A percentile compares a stretch with the other conserved stretches of the same genome.
phyloP scores from a whole-genome alignment of 371 early-diverging fungal species.

The Zychaea mexicana region DNA sequence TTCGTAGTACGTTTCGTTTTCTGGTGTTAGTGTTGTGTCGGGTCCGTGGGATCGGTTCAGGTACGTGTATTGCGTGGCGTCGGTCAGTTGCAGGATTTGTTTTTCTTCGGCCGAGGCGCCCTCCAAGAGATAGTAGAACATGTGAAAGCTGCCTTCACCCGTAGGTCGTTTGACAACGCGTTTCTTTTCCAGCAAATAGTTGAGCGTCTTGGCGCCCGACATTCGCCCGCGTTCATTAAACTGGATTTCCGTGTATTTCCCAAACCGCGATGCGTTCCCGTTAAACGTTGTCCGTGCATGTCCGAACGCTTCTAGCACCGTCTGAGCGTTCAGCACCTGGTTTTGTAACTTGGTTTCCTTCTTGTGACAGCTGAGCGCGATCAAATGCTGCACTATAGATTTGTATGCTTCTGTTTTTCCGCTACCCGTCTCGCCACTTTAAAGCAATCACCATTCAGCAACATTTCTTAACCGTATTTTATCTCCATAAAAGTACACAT shows the following conservation, averaged over 20 bases:
- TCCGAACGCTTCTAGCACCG: constrained; percentile 88
- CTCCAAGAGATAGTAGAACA: constrained; percentile 86
- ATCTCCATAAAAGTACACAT: too few relatives aligned
- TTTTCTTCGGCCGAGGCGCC: constrained; percentile 45
- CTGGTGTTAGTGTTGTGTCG: constrained; percentile 13
- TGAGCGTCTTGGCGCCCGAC: constrained; percentile 86
- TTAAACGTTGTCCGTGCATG: constrained; percentile 78
- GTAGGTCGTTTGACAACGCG: constrained; percentile 60
- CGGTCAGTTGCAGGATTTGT: constrained; percentile 30
- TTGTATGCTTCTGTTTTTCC: constrained; percentile 83
- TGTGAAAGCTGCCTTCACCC: constrained; percentile 89
- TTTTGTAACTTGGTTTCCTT: constrained; percentile 82
- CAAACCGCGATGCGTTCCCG: constrained; percentile 89
- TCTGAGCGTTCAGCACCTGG: constrained; percentile 71
- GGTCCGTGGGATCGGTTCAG: constrained; percentile 3
- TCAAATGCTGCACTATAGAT: constrained; percentile 67
- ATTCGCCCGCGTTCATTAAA: constrained; percentile 89
- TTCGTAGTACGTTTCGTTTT: constrained; percentile 60
- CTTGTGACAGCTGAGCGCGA: constrained; percentile 73
- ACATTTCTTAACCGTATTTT: too few relatives aligned
- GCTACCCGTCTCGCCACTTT: constrained; percentile 91
- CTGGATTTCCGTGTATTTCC: constrained; percentile 89
- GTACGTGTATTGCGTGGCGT: constrained; percentile 28
- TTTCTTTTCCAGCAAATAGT: constrained; percentile 90
- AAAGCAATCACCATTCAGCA: too few relatives aligned